Evolutionary conservation across 805 yeast species (phyloP), one percentile per base, ranked within the genome.

Genomic region (Komagataella mondaviorum): DNA sequence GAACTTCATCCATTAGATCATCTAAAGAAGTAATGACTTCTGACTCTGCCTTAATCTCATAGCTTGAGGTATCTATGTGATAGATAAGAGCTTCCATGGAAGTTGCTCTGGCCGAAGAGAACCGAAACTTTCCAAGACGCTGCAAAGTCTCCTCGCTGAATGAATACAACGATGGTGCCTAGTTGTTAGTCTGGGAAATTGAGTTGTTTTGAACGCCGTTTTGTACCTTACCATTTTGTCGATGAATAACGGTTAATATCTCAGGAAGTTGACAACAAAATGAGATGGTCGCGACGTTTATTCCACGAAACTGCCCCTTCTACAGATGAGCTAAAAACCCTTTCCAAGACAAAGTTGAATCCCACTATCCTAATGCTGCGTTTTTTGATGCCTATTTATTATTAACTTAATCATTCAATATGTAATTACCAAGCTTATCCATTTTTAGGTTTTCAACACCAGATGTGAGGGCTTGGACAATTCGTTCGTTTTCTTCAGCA

Each of bases 361-460:
- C 20, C 20, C 20, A 20, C 20, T 20, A 20, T 20, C 20, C 20
- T 6, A 44, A 20, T 20, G 23, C 20, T 18, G 46, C 20, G 17
- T 44, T 12, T 17, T 14, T 18, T 17, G 5, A 44, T 17, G 46
- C 23, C 46, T 20, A 44, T 23, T 8, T 12, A 24, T 14, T 30
- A 10, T 6, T 23, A n/a, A 17, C 43, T 57, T 59, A 30, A 51
- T 69, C 71, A 14, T 84, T 87, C 44, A 87, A 63, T 39, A 85
- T 81, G 62, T 87, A 87, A 65, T 87, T 87, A 45, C 96, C 96
- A 47, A 87, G 63, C 58, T 81, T 85, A 62, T 87, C 96, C 83
- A 84, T 81, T 62, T 84, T 85, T 56, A 87, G 65, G n/a, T 79
- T 73, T 48, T 75, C 71, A 2, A 75, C 77, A 18, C 91, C 93